A percentile compares a stretch with the other conserved stretches of the same genome.
Evolutionary conservation across 208 protist genomes (phyloP).

Genomic region (Phytomonas sp.): DNA sequence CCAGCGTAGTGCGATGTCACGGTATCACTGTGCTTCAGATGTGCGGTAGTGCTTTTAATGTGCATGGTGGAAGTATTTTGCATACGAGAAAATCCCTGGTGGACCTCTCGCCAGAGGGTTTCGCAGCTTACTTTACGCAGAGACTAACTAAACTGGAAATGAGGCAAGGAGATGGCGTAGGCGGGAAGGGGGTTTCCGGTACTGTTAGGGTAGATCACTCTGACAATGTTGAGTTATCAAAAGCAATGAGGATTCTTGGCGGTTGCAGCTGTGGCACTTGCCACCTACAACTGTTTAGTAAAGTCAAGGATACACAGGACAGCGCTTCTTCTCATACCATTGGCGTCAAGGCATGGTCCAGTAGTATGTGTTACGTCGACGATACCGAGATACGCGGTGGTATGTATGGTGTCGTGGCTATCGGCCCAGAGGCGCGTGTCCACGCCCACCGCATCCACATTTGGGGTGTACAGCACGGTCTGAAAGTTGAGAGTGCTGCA

Average conservation of each 20-base stretch:
- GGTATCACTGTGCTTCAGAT: conserved; percentile 37
- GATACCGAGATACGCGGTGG: conserved; percentile 44
- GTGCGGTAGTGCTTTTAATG: conserved; percentile 55
- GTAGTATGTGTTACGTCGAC: conserved; percentile 32
- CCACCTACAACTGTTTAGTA: background rate
- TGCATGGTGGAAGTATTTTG: conserved; percentile 32
- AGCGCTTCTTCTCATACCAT: conserved; percentile 15
- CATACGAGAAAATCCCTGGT: conserved; percentile 33
- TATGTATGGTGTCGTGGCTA: conserved; percentile 58
- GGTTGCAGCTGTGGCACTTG: background rate
- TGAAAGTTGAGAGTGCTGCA: conserved; percentile 47
- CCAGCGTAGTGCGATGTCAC: conserved; percentile 30
- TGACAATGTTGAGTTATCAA: background rate
- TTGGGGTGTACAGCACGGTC: conserved; percentile 63
- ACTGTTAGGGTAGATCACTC: background rate
- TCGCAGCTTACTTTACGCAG: conserved; percentile 5
- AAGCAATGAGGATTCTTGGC: background rate
- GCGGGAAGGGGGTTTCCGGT: background rate
- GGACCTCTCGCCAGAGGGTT: conserved; percentile 22
- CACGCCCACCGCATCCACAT: conserved; percentile 44
- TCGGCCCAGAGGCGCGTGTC: conserved; percentile 44
- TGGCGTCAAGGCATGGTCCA: conserved; percentile 64
- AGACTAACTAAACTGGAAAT: background rate
- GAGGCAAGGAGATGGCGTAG: background rate
- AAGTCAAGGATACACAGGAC: background rate